Conservation (phyloP, 371 early-diverging fungal genomes). For the Choanephora cucurbitarum region DNA sequence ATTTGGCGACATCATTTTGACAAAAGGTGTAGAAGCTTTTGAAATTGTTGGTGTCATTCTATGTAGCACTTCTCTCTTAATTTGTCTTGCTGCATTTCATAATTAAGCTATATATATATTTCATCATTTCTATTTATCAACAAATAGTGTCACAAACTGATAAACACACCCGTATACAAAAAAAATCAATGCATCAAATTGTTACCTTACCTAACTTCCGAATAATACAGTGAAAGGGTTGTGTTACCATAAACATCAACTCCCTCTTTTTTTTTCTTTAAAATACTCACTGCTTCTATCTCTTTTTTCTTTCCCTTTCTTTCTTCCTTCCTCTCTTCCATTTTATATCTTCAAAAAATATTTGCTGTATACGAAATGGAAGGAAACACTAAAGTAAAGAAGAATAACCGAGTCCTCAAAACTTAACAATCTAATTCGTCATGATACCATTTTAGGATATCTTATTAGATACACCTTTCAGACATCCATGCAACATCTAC, state of each 20-base stretch:
- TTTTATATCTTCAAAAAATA: neutral
- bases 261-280: neutral
- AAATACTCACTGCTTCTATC: neutral
- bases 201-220: neutral
- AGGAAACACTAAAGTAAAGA: neutral
- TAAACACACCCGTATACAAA: neutral
- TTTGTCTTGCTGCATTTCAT: neutral
- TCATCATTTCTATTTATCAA: neutral
- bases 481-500: constrained; percentile 22
- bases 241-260: neutral
- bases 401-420: neutral
- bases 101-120: neutral
- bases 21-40: no score
- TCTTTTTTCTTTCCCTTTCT: neutral
- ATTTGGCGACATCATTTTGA: no score
- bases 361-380: neutral
- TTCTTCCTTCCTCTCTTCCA: neutral
- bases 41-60: neutral
- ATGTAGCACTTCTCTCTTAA: neutral
- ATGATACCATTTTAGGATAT: constrained; percentile 5
- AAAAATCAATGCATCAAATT: neutral
- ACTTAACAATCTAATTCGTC: neutral
- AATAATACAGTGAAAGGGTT: neutral
- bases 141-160: neutral
- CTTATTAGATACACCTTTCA: constrained; percentile 22